Evolutionary conservation across 192 early-diverging fungal genomes (phyloP).

Genomic region (Backusella mclennaniae): DNA sequence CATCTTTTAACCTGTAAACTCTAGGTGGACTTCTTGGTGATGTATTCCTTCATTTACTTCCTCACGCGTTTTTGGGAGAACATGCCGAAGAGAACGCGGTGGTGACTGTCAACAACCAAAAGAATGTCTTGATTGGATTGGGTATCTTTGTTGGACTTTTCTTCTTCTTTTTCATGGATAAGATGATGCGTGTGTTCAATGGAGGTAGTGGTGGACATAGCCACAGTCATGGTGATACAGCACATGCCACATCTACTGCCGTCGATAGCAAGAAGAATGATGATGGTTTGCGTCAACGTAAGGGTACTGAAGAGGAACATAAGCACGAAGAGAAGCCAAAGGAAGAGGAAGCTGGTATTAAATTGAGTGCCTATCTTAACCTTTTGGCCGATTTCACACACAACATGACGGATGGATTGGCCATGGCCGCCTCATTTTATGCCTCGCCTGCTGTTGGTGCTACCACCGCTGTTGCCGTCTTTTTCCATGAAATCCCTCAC

Average conservation of each 20-base stretch:
- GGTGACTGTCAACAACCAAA: slow-evolving; percentile 42
- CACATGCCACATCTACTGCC: slow-evolving; percentile 20
- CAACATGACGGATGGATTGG: slow-evolving; percentile 85
- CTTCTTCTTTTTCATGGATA: slow-evolving; percentile 80
- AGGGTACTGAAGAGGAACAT: background rate
- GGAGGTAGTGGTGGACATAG: slow-evolving; percentile 52
- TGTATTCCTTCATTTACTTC: slow-evolving; percentile 81
- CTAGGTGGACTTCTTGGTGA: slow-evolving; percentile 74
- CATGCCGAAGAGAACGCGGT: slow-evolving; percentile 38
- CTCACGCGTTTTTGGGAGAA: slow-evolving; percentile 71
- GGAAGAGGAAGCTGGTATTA: slow-evolving; percentile 42
- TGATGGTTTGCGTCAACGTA: slow-evolving; percentile 11
- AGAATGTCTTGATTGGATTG: slow-evolving; percentile 68
- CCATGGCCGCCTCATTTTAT: slow-evolving; percentile 83
- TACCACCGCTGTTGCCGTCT: slow-evolving; percentile 81
- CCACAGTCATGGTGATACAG: slow-evolving; percentile 52
- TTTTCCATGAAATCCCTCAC: slow-evolving; percentile 90
- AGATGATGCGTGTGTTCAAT: slow-evolving; percentile 77
- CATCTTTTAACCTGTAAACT: background rate
- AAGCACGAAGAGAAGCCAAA: background rate
- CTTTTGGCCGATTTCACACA: slow-evolving; percentile 82
- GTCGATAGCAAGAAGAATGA: background rate
- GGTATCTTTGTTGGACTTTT: slow-evolving; percentile 76
- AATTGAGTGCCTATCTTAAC: slow-evolving; percentile 75
- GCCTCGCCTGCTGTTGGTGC: slow-evolving; percentile 79